Evolutionary conservation across 2,329 filamentous ascomycete species (phyloP).

Genomic region (Dryadomyces quercivorus): DNA sequence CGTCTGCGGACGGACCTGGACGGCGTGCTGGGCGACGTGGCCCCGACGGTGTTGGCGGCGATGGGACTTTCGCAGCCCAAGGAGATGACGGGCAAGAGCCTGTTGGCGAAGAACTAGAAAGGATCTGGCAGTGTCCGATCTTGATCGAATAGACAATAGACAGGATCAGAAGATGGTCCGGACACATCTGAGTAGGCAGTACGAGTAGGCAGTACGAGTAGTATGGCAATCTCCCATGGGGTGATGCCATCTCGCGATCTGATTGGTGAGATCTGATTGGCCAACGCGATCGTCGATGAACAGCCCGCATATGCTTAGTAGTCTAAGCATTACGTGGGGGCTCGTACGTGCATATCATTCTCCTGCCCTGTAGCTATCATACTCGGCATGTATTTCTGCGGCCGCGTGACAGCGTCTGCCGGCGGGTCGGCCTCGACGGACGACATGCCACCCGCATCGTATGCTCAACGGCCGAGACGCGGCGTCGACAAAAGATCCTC

Average conservation of each 20-base stretch:
- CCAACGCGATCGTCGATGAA: neutral
- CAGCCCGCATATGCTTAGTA: too few relatives aligned
- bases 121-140: neutral
- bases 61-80: conserved; percentile 87
- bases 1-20: conserved; percentile 63
- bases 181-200: too few relatives aligned
- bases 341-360: too few relatives aligned
- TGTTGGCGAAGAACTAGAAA: conserved; percentile 60
- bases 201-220: too few relatives aligned
- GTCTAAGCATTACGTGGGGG: neutral
- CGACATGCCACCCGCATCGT: too few relatives aligned
- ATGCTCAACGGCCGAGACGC: too few relatives aligned
- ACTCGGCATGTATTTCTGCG: too few relatives aligned
- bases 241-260: neutral
- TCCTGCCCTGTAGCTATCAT: too few relatives aligned
- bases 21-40: conserved; percentile 93
- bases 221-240: neutral
- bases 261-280: neutral
- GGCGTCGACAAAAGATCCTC: too few relatives aligned
- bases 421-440: too few relatives aligned
- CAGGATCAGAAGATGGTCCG: too few relatives aligned
- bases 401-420: too few relatives aligned
- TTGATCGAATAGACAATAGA: neutral
- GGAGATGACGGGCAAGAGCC: conserved; percentile 80
- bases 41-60: conserved; percentile 78